Evolutionary conservation across 2,329 filamentous ascomycete genomes (phyloP).

Genomic region (Didymella segeticola): DNA sequence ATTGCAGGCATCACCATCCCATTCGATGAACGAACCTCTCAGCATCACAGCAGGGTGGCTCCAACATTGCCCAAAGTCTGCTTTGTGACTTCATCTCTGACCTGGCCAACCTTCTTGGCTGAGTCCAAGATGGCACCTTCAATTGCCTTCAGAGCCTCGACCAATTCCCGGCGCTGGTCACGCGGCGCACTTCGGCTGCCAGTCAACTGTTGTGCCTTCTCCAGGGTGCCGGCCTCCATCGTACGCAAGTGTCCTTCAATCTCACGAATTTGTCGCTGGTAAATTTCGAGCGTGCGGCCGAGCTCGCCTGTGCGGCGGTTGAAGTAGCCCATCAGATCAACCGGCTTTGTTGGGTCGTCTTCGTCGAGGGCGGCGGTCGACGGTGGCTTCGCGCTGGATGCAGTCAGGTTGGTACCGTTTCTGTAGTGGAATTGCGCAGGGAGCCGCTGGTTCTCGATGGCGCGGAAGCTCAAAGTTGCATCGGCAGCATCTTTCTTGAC

Average conservation of each 20-base stretch:
- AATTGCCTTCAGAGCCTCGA: constrained; percentile 56
- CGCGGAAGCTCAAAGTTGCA: constrained; percentile 73
- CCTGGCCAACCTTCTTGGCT: constrained; percentile 55
- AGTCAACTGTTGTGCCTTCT: constrained; percentile 53
- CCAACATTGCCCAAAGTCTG: constrained; percentile 49
- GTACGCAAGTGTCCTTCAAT: constrained; percentile 58
- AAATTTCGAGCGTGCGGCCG: constrained; percentile 48
- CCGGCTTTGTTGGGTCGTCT: constrained; percentile 44
- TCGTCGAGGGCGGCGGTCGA: constrained; percentile 46
- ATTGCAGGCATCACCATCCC: not conserved
- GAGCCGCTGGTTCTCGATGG: constrained; percentile 76
- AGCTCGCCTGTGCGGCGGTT: constrained; percentile 50
- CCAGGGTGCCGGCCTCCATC: constrained; percentile 54
- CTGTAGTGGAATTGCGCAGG: constrained; percentile 68
- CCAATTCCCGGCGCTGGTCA: constrained; percentile 54
- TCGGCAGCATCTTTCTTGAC: constrained; percentile 73
- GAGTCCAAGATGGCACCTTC: constrained; percentile 58
- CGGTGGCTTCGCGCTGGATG: constrained; percentile 38
- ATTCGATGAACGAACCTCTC: not conserved
- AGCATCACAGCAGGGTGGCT: constrained; percentile 32
- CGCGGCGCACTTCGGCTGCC: constrained; percentile 43
- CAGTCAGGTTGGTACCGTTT: constrained; percentile 49
- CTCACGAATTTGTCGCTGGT: constrained; percentile 54
- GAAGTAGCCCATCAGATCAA: constrained; percentile 58
- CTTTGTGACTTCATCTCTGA: constrained; percentile 56